phyloP scores from a whole-genome alignment of 1,139 yeast species.

The Kodamaea plutei region DNA sequence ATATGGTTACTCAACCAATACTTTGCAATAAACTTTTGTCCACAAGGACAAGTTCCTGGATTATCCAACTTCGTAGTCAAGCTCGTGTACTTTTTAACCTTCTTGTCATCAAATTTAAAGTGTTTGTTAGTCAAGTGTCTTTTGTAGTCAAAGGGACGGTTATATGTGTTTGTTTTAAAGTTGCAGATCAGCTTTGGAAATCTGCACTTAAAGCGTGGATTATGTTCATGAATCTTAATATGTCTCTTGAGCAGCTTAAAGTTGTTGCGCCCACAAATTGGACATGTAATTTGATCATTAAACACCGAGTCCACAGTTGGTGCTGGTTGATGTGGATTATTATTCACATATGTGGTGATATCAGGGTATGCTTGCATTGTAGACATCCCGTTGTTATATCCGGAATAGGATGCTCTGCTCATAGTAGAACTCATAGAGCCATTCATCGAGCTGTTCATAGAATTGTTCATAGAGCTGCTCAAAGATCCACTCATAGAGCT shows the following conservation, averaged over 20 bases:
- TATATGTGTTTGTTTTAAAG: conserved; percentile 16
- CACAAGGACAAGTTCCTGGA: conserved; percentile 19
- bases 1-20: conserved; percentile 17
- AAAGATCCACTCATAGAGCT: too few species aligned
- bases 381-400: too few species aligned
- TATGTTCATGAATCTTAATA: conserved; percentile 16
- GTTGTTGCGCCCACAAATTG: conserved; percentile 16
- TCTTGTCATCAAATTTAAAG: conserved; percentile 16
- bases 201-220: conserved; percentile 15
- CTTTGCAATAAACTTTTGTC: conserved; percentile 14
- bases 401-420: too few species aligned
- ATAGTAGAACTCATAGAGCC: too few species aligned
- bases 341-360: conserved; percentile 17
- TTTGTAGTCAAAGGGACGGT: conserved; percentile 19
- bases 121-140: conserved; percentile 18
- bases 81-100: conserved; percentile 13
- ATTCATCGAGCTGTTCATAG: too few species aligned
- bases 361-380: conserved; percentile 15
- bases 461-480: too few species aligned
- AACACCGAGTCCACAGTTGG: conserved; percentile 18
- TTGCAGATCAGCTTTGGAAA: conserved; percentile 16
- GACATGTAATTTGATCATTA: conserved; percentile 17
- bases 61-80: conserved; percentile 15
- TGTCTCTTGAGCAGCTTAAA: conserved; percentile 18
- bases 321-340: conserved; percentile 15